Evolutionary conservation across 2,329 filamentous ascomycete genomes (phyloP).

Genomic region (Ophiostoma piceae): DNA sequence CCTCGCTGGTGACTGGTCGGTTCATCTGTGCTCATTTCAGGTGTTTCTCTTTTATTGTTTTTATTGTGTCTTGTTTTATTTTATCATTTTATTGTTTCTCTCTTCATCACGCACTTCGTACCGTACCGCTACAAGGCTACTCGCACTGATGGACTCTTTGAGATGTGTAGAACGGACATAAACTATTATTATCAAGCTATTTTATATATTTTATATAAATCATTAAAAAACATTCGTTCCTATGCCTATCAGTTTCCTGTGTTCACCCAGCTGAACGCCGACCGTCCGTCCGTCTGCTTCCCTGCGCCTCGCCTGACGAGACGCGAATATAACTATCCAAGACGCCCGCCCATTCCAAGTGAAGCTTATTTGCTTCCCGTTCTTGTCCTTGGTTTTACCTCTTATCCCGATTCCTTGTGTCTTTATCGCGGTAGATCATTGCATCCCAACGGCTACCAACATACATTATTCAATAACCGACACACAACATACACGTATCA

Average conservation of each 20-base stretch:
- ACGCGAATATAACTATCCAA: conserved; percentile 12
- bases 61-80: neutral
- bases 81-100: neutral
- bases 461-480: neutral
- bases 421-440: neutral
- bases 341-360: neutral
- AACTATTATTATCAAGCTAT: neutral
- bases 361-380: neutral
- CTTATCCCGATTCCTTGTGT: neutral
- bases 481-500: neutral
- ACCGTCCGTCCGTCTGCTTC: neutral
- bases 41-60: conserved; percentile 13
- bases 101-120: neutral
- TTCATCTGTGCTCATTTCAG: neutral
- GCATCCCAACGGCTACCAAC: neutral
- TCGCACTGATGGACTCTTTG: neutral
- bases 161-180: neutral
- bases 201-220: neutral
- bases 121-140: neutral
- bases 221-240: neutral
- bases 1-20: conserved; percentile 5
- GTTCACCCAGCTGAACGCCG: neutral
- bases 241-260: neutral
- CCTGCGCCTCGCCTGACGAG: neutral
- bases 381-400: neutral